Percentiles rank a stretch among this genome's conserved stretches.
These are phyloP conservation scores for Bipolaris victoriae DNA, from an alignment of 2,329 filamentous ascomycete genomes.

Conservation along the genomic window DNA sequence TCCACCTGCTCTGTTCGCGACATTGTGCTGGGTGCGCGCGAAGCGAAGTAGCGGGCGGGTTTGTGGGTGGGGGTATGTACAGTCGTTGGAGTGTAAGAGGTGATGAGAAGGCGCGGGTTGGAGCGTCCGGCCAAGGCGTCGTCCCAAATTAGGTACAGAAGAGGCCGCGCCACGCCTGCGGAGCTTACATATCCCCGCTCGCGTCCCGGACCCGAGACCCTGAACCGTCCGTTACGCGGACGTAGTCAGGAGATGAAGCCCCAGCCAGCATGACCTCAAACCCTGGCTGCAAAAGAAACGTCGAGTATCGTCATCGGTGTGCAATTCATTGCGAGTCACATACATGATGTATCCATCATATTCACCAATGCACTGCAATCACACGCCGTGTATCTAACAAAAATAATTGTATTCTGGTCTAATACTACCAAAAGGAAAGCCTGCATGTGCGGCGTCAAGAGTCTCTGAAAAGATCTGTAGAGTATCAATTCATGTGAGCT, in stretches of 20 bases:
- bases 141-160: slow-evolving; percentile 32
- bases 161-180: slow-evolving; percentile 31
- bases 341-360: not conserved
- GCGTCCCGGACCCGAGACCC: slow-evolving; percentile 21
- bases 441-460: slow-evolving; percentile 18
- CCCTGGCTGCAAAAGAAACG: not conserved
- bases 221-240: slow-evolving; percentile 7
- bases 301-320: too few species aligned
- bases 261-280: not conserved
- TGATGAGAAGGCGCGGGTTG: slow-evolving; percentile 30
- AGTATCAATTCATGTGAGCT: slow-evolving; percentile 20
- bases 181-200: slow-evolving; percentile 23
- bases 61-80: slow-evolving; percentile 20
- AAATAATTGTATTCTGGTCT: slow-evolving; percentile 18
- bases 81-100: slow-evolving; percentile 7
- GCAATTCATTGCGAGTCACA: too few species aligned
- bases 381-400: not conserved
- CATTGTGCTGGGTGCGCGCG: slow-evolving; percentile 44
- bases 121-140: slow-evolving; percentile 28
- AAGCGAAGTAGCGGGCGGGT: slow-evolving; percentile 38
- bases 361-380: too few species aligned
- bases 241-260: not conserved
- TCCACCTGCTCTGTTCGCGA: slow-evolving; percentile 55
- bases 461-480: slow-evolving; percentile 9
- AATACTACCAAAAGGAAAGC: slow-evolving; percentile 16